Evolutionary conservation across 2,329 filamentous ascomycete genomes (phyloP).

Genomic region (Aspergillus sp.): DNA sequence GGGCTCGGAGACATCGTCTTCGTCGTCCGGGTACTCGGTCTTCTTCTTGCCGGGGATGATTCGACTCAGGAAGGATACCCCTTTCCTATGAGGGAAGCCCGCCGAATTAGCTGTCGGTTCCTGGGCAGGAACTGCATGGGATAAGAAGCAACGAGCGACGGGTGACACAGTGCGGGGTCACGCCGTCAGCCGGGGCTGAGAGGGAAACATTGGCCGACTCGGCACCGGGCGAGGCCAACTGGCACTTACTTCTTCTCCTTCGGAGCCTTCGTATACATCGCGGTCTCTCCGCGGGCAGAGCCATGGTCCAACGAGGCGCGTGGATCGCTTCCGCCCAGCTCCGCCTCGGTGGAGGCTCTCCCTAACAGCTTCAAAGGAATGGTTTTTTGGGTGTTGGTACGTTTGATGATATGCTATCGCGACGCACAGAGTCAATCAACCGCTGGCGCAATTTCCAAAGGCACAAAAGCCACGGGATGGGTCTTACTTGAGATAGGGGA

Average conservation of each 20-base stretch:
- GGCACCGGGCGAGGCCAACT: background rate
- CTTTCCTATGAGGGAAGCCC: slow-evolving; percentile 64
- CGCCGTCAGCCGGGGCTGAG: background rate
- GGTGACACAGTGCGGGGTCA: background rate
- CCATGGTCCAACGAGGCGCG: slow-evolving; percentile 32
- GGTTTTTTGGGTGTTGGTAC: slow-evolving; percentile 65
- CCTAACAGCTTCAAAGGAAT: slow-evolving; percentile 51
- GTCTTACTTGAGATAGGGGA: slow-evolving; percentile 65
- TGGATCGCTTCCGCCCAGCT: slow-evolving; percentile 40
- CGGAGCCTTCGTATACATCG: slow-evolving; percentile 35
- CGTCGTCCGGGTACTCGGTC: slow-evolving; percentile 51
- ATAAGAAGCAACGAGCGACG: slow-evolving; percentile 5
- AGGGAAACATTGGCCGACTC: background rate
- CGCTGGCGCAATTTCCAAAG: slow-evolving; percentile 1
- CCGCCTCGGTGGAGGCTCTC: slow-evolving; percentile 45
- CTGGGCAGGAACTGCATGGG: background rate
- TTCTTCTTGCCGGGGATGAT: slow-evolving; percentile 78
- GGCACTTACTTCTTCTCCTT: slow-evolving; percentile 68
- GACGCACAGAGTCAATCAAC: slow-evolving; percentile 13
- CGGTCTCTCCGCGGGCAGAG: slow-evolving; percentile 34
- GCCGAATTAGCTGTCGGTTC: background rate
- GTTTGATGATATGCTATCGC: slow-evolving; percentile 62
- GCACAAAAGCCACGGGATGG: background rate
- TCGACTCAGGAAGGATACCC: slow-evolving; percentile 85
- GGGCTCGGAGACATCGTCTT: slow-evolving; percentile 68